A percentile compares a stretch with the other conserved stretches of the same genome.
phyloP scores from a whole-genome alignment of 495 filamentous ascomycete genomes.

The Penicillium argentinense region DNA sequence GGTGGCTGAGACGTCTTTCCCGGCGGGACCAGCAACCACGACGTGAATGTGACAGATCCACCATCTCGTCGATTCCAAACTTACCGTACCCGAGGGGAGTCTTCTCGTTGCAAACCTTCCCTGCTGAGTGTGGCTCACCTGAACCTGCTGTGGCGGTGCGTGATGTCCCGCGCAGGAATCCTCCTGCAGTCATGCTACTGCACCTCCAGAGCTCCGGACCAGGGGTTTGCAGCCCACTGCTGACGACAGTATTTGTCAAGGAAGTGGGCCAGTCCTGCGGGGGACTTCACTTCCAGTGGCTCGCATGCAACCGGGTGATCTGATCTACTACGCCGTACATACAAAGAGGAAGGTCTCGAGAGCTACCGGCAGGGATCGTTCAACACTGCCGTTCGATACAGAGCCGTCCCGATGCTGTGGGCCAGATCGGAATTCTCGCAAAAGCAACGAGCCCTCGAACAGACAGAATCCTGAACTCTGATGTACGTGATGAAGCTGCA shows the following conservation, averaged over 20 bases:
- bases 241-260: slow-evolving; percentile 25
- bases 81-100: background rate
- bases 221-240: background rate
- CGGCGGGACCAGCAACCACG: background rate
- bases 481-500: slow-evolving; percentile 22
- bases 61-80: background rate
- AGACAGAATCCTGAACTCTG: background rate
- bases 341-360: background rate
- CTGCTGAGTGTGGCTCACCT: slow-evolving; percentile 19
- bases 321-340: background rate
- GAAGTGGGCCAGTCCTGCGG: background rate
- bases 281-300: background rate
- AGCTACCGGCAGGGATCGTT: slow-evolving; percentile 11
- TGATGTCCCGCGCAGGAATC: slow-evolving; percentile 3
- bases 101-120: background rate
- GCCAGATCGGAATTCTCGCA: slow-evolving; percentile 21
- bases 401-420: slow-evolving; percentile 20
- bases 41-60: slow-evolving; percentile 19
- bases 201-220: background rate
- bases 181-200: background rate
- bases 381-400: slow-evolving; percentile 5
- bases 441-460: background rate
- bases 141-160: slow-evolving; percentile 22
- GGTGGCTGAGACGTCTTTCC: background rate
- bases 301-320: slow-evolving; percentile 6